phyloP scores from a whole-genome alignment of 2,329 filamentous ascomycete genomes.

The Chaetoscypha palmicola region DNA sequence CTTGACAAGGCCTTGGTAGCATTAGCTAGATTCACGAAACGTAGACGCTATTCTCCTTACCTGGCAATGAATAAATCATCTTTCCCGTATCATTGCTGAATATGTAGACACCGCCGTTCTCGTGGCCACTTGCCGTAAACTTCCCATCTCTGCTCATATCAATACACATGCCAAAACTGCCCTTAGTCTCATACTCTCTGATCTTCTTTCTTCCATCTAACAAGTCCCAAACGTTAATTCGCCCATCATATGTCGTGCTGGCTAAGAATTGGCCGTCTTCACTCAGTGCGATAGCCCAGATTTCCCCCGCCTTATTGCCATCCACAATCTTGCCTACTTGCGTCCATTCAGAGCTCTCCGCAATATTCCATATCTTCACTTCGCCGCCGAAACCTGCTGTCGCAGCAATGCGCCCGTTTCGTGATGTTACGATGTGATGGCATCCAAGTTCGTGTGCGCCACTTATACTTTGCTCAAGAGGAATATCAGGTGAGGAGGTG shows the following conservation, averaged over 20 bases:
- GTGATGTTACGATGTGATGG: constrained; percentile 74
- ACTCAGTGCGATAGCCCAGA: constrained; percentile 84
- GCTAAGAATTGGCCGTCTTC: constrained; percentile 78
- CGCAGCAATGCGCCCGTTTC: constrained; percentile 64
- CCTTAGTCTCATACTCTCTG: constrained; percentile 82
- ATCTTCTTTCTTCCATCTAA: constrained; percentile 55
- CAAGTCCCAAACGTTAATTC: constrained; percentile 80
- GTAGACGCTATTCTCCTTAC: constrained; percentile 47
- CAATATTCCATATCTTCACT: constrained; percentile 70
- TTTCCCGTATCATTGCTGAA: constrained; percentile 89
- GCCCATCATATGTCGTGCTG: constrained; percentile 80
- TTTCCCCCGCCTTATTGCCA: constrained; percentile 57
- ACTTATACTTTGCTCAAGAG: constrained; percentile 71
- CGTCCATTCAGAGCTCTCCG: constrained; percentile 51
- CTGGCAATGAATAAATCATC: constrained; percentile 76
- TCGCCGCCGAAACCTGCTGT: constrained; percentile 87
- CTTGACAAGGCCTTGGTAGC: constrained; percentile 65
- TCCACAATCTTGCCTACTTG: constrained; percentile 43
- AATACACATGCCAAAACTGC: constrained; percentile 84
- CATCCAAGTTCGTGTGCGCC: constrained; percentile 81
- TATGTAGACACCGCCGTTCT: constrained; percentile 85
- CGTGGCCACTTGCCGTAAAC: constrained; percentile 85
- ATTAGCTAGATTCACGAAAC: constrained; percentile 23
- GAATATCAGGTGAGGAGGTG: constrained; percentile 63
- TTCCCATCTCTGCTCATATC: constrained; percentile 74